Evolutionary conservation across 75 land plant genomes (phyloP), one percentile per base, ranked within the genome.

Genomic region (Selaginella tamariscina): DNA sequence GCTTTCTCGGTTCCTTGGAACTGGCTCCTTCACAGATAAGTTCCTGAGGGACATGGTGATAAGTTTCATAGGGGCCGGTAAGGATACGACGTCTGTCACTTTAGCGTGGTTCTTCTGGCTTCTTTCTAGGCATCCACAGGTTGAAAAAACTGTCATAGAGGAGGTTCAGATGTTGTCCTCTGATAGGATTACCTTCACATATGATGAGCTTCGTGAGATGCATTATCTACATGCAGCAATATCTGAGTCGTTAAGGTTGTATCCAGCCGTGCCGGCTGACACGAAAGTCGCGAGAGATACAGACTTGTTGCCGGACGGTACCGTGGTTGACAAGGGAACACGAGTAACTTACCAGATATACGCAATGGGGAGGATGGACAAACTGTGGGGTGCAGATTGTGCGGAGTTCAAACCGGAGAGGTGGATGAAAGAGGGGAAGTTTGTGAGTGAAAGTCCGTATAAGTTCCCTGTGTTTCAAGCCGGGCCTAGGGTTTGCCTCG

Each of bases 341-440:
- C 11, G 54, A 49, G 54, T 49, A 49, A 49, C 54, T 49, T 49
- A 49, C 54, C 54, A 49, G 11, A 11, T 20, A 49, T 49, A 49
- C 20, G n/a, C n/a, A n/a, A n/a, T n/a, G n/a, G n/a, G n/a, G n/a
- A n/a, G n/a, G n/a, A n/a, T n/a, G n/a, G n/a, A 20, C 54, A 49
- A 49, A 49, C 11, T 49, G 18, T 49, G 54, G 54, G 54, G 54
- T 11, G 20, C 11, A 49, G 54, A 49, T 49, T 49, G 54, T 20
- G 11, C 20, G 54, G 54, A 49, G 11, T 49, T 49, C 20, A 49
- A 49, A 20, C 54, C 54, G 20, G 54, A 49, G 54, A 49, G 54
- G 20, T 49, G 54, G 54, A 73, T 67, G 75, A 67, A 67, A n/a
- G 75, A 70, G 1, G 75, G 75, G 15, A 24, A 67, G 13, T 49